Conservation (phyloP, 768 basidiomycete genomes). For the Russula olivacea region DNA sequence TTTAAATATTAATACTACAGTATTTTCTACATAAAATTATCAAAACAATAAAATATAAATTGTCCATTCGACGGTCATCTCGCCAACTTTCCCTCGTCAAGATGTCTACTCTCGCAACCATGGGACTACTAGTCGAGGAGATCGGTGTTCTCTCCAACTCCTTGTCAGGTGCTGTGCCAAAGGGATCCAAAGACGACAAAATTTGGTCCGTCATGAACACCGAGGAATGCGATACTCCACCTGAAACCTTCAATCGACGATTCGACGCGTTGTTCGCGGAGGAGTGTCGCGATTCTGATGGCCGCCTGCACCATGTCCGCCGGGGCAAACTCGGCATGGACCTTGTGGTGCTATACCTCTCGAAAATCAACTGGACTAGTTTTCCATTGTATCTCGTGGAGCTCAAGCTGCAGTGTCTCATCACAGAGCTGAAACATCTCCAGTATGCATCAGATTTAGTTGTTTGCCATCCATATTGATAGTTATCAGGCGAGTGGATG, state of each 20-base stretch:
- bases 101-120: neutral
- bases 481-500: neutral
- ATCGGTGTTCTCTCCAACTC: neutral
- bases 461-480: neutral
- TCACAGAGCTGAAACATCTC: neutral
- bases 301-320: neutral
- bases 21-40: no score
- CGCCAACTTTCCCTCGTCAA: no score
- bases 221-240: neutral
- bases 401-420: neutral
- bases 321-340: neutral
- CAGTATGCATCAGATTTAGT: neutral
- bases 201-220: neutral
- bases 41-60: no score
- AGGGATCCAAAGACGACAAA: neutral
- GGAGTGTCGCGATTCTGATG: neutral
- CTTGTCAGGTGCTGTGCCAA: neutral
- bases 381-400: neutral
- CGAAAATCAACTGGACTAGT: neutral
- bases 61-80: no score
- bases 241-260: neutral
- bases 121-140: neutral
- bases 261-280: neutral
- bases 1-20: no score
- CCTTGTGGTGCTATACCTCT: neutral